Evolutionary conservation across 2,329 filamentous ascomycete species (phyloP), one percentile per base, ranked within the genome.

Genomic region (Chalaropsis ovoidea): DNA sequence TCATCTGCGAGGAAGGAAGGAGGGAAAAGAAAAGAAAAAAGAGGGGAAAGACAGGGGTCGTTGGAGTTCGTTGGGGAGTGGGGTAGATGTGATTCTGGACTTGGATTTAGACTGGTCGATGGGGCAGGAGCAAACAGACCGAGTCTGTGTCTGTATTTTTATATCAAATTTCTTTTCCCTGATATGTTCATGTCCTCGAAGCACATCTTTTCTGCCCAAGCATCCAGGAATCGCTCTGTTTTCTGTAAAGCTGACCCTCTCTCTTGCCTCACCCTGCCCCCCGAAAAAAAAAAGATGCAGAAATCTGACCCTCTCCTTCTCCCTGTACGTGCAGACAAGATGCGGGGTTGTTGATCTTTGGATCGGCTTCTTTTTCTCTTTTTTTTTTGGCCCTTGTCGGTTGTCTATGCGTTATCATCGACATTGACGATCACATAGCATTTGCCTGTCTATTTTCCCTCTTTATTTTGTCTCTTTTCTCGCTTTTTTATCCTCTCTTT

Each of bases 401-500:
- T 49, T 24, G 45, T 49, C 45, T 49, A 49, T 19, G 45, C 45
- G 45, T 49, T 22, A 49, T 49, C 45, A 49, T 49, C n/a, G n/a
- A 19, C 45, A 19, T 17, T 10, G 45, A 39, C 54, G n/a, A 39
- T 39, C 27, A 49, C 45, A 24, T 49, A 49, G n/a, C 8, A 15
- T 49, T 49, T 49, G 60, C 60, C n/a, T 62, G 35, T 35, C 42
- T 52, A 11, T 61, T 65, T 45, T 61, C 13, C 60, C 31, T 62
- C n/a, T 24, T 35, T 42, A 15, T 49, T 49, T 49, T 49, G 45
- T 49, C 45, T 49, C n/a, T 49, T 49, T 49, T 24, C 45, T 49
- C 45, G 7, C 47, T 63, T 54, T 61, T 41, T 63, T 61, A 3
- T 56, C 54, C 54, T 54, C 52, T 58, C 43, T 67, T 67, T 69